Evolutionary conservation across 495 filamentous ascomycete species (phyloP), one percentile per base, ranked within the genome.

Genomic region (Penicillium angulare): DNA sequence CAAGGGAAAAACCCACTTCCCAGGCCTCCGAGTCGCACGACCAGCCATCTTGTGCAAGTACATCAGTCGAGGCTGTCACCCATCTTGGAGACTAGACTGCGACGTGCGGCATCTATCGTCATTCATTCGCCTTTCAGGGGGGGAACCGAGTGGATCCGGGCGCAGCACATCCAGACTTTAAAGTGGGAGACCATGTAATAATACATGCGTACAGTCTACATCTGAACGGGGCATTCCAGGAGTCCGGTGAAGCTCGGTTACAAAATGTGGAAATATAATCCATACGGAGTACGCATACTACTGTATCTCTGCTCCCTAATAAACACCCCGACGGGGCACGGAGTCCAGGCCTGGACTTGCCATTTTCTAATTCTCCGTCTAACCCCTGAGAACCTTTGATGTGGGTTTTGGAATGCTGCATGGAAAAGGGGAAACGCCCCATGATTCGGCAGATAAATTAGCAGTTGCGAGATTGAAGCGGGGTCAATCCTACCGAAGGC

Each of bases 81-180:
- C 41, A 20, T 7, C 27, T 31, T 31, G 27, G 27, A 29, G 26
- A 34, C 9, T 31, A 31, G 27, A 31, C 17, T 32, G 16, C 43
- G 43, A 45, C 43, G 27, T 45, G 43, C 43, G 24, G 43, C 40
- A 32, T 5, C 17, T 34, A 23, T 34, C 27, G 29, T 31, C 29
- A 31, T 23, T 20, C 20, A 46, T 46, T 35, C 43, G 43, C n/a
- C n/a, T n/a, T n/a, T n/a, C 15, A 16, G 9, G 13, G n/a, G 12
- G 3, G 23, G 3, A 42, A n/a, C 4, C 26, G 5, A 34, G 43
- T 46, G 43, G 43, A 46, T 32, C 29, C 31, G 27, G 43, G 43
- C 18, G 26, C 43, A 46, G 18, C 43, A 17, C n/a, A 6, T 17
- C 22, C 38, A 15, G n/a, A n/a, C n/a, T n/a, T n/a, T n/a, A n/a